Evolutionary conservation across 2,329 filamentous ascomycete species (phyloP), one percentile per base, ranked within the genome.

Genomic region (Phyllosticta citrichinensis): DNA sequence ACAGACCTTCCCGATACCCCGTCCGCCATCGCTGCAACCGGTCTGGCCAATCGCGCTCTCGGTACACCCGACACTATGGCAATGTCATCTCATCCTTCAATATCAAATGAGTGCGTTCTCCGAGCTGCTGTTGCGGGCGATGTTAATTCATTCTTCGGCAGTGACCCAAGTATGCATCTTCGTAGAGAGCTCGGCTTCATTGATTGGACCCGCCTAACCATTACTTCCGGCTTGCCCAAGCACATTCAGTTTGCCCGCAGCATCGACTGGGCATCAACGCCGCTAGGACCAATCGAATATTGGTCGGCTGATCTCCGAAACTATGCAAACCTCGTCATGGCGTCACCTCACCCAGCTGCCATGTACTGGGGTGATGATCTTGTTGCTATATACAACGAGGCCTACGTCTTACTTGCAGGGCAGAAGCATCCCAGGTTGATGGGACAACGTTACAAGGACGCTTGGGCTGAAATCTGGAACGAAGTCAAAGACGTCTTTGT

Each of bases 261-360:
- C 50, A 72, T 87, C 40, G 86, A 92, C 70, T 95, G 89, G 90
- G 81, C 81, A 1, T 77, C 81, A 0, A 94, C 89, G 1, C 77
- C 85, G 3, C 77, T 94, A 1, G 89, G 90, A 0, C 87, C 89
- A 0, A 90, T 94, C 20, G 86, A 89, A 64, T 75, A 79, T 55
- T 95, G 89, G 89, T 77, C 81, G 1, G 75, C 82, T 30, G 87
- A 91, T 66, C 75, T 94, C 56, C 82, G 90, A 59, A 83, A 85
- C 64, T 89, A 92, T 85, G 87, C 88, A 56, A 93, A 92, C 70
- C 74, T 93, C 52, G 84, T 95, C 66, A 91, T 94, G 88, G 72
- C 71, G 25, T 72, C 70, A 64, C 70, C 73, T 35, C 71, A 74
- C 61, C 87, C 87, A 1, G 84, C 86, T 5, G 86, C 87, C 8